These are phyloP conservation scores for Aspergillus sp. DNA, from an alignment of 2,329 filamentous ascomycete species.

Conservation along the genomic window DNA sequence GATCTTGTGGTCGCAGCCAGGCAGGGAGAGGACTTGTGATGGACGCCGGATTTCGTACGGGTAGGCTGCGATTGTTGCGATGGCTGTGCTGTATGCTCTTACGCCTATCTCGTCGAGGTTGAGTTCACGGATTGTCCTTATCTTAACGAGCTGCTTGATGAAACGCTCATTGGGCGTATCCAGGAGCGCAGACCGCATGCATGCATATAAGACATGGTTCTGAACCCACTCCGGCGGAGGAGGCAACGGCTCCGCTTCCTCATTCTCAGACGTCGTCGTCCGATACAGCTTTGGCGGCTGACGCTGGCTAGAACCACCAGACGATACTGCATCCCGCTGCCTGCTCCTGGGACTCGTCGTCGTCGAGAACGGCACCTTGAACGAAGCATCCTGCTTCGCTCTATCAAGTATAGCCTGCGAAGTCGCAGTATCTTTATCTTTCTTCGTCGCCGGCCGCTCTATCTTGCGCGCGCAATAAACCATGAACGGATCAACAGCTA, in stretches of 20 bases:
- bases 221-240: constrained; percentile 68
- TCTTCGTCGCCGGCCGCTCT: constrained; percentile 30
- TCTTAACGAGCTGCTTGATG: constrained; percentile 70
- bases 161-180: constrained; percentile 73
- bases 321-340: constrained; percentile 18
- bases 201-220: constrained; percentile 69
- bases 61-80: constrained; percentile 81
- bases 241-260: constrained; percentile 59
- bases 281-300: constrained; percentile 56
- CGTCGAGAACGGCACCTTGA: constrained; percentile 9
- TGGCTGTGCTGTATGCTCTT: constrained; percentile 82
- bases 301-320: constrained; percentile 18
- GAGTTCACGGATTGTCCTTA: constrained; percentile 69
- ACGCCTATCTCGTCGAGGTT: constrained; percentile 76
- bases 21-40: constrained; percentile 55
- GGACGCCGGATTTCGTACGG: constrained; percentile 56
- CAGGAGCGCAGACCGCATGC: constrained; percentile 71
- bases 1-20: constrained; percentile 79
- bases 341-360: constrained; percentile 4
- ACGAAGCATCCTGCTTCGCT: constrained; percentile 50
- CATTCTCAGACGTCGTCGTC: constrained; percentile 76
- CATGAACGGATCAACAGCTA: constrained; percentile 51
- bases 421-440: neutral
- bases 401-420: constrained; percentile 50
- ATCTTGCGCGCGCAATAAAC: constrained; percentile 53